Conservation (phyloP, 257 asterid species). For the Ehretia macrophylla region DNA sequence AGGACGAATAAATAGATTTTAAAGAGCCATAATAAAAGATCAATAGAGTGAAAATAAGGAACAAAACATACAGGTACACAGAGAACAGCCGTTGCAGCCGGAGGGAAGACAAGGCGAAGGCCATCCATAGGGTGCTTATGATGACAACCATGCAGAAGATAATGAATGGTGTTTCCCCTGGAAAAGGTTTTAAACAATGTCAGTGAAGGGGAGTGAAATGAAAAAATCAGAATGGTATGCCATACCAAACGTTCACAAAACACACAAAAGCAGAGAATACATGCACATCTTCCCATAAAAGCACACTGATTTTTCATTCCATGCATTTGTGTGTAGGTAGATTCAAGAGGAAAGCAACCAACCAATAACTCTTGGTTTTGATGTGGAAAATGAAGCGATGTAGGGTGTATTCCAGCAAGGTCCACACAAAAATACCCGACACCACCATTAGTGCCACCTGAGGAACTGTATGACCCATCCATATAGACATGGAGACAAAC, state of each 20-base stretch:
- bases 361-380: conserved; percentile 37
- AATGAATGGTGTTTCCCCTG: conserved; percentile 43
- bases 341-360: conserved; percentile 1
- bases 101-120: conserved; percentile 46
- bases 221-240: background rate
- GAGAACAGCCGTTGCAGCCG: conserved; percentile 41
- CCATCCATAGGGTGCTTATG: conserved; percentile 54
- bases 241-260: background rate
- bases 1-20: background rate
- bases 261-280: no score
- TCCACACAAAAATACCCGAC: conserved; percentile 52
- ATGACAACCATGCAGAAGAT: conserved; percentile 50
- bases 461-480: conserved; percentile 42
- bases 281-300: no score
- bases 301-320: no score
- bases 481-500: conserved; percentile 39
- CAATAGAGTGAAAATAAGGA: background rate
- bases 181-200: background rate
- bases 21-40: background rate
- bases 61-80: conserved; percentile 33
- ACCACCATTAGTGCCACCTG: conserved; percentile 34
- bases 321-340: background rate
- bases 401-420: conserved; percentile 35
- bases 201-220: background rate
- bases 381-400: conserved; percentile 45